Percentiles rank a stretch among this genome's conserved stretches.
Evolutionary conservation across 176 grass and related monocot species (phyloP).

Genomic region (Aechmea fasciata): DNA sequence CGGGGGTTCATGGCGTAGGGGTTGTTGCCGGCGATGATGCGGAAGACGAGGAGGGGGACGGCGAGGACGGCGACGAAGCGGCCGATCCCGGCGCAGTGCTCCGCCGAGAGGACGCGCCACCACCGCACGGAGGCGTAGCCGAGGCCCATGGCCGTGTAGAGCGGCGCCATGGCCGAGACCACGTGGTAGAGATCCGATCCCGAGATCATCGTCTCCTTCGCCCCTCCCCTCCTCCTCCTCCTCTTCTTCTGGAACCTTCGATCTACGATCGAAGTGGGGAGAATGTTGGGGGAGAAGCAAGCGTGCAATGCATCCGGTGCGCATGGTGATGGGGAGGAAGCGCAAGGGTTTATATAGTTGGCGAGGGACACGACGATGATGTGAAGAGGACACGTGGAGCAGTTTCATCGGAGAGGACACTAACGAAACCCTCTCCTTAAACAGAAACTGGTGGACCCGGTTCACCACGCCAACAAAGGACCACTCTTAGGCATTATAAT

Average conservation of each 20-base stretch:
- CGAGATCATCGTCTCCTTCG: background rate
- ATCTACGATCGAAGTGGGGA: too few species aligned
- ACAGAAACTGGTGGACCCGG: too few species aligned
- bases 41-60: slow-evolving; percentile 62
- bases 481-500: too few species aligned
- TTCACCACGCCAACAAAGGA: too few species aligned
- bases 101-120: slow-evolving; percentile 45
- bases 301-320: too few species aligned
- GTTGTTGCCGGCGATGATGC: slow-evolving; percentile 66
- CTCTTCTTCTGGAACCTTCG: background rate
- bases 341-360: too few species aligned
- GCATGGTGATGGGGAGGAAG: too few species aligned
- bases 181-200: slow-evolving; percentile 25
- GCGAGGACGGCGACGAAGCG: slow-evolving; percentile 84
- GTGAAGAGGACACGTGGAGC: too few species aligned
- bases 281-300: too few species aligned
- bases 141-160: slow-evolving; percentile 67
- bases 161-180: slow-evolving; percentile 71
- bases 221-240: background rate
- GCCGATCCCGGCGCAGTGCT: slow-evolving; percentile 80
- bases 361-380: too few species aligned
- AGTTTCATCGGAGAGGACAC: too few species aligned
- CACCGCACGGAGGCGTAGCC: slow-evolving; percentile 66
- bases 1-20: slow-evolving; percentile 55
- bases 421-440: too few species aligned